Evolutionary conservation across 345 rosid species (phyloP).

Genomic region (Erodium maritimum): DNA sequence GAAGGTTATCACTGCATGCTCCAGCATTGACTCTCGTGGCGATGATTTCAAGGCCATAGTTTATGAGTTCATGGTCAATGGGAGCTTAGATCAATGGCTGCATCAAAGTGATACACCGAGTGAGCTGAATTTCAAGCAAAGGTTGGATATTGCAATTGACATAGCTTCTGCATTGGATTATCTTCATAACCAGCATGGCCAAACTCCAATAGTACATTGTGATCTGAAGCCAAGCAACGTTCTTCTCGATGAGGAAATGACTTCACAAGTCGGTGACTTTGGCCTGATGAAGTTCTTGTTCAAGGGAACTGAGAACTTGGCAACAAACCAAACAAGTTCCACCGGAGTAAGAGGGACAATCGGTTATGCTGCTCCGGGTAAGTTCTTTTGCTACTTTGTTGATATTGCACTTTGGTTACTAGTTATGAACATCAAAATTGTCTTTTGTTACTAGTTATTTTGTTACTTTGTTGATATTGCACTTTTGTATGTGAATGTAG

Average conservation of each 20-base stretch:
- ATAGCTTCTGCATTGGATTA: too few relatives aligned
- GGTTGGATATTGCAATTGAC: too few relatives aligned
- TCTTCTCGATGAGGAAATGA: constrained; percentile 5
- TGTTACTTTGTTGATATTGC: too few relatives aligned
- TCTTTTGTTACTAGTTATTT: neutral
- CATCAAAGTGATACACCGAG: too few relatives aligned
- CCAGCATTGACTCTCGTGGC: constrained; percentile 2
- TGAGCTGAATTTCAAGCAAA: too few relatives aligned
- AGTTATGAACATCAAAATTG: too few relatives aligned
- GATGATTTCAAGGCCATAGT: constrained; percentile 7
- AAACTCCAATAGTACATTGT: too few relatives aligned
- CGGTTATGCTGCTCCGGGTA: too few relatives aligned
- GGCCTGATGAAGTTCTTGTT: neutral
- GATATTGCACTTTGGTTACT: neutral
- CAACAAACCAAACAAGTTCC: neutral
- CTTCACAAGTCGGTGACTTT: neutral
- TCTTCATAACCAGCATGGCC: too few relatives aligned
- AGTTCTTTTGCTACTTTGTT: too few relatives aligned
- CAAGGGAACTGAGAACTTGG: neutral
- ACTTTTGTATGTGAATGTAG: neutral
- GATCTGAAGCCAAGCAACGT: too few relatives aligned
- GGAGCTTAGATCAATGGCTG: too few relatives aligned
- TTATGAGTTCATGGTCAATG: constrained; percentile 5
- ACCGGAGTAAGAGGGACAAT: neutral
- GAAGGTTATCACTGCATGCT: constrained; percentile 1